These are phyloP conservation scores for Lanmaoa rubissima DNA, from an alignment of 768 basidiomycete species.

Conservation along the genomic window DNA sequence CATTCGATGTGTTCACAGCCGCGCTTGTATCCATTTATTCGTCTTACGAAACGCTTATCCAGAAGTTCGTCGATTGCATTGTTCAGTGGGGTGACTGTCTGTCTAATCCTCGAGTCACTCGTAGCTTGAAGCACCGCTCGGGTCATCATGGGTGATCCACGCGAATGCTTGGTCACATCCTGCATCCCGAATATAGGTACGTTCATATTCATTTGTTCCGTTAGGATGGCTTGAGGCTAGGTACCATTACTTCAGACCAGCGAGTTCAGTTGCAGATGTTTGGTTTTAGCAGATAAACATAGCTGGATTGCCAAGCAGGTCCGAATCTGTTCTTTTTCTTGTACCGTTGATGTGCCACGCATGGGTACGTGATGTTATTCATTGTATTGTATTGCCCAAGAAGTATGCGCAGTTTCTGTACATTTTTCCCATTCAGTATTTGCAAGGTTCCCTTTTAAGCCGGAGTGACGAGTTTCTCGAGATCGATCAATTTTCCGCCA, in stretches of 20 bases:
- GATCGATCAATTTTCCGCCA: conserved; percentile 56
- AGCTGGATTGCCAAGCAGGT: background rate
- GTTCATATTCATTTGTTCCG: background rate
- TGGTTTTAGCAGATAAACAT: background rate
- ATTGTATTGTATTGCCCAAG: background rate
- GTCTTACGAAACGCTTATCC: background rate
- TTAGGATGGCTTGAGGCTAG: background rate
- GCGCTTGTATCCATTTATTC: background rate
- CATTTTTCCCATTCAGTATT: background rate
- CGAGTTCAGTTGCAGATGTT: background rate
- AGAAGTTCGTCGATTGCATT: background rate
- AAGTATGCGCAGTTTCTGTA: background rate
- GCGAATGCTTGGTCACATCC: background rate
- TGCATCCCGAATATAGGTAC: background rate
- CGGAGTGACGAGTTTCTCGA: conserved; percentile 37
- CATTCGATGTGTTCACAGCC: background rate
- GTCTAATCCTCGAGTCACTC: background rate
- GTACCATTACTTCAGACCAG: background rate
- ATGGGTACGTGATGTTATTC: background rate
- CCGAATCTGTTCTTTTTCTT: background rate
- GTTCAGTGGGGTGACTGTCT: background rate
- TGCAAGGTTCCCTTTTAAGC: background rate
- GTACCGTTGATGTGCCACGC: background rate
- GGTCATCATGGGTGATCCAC: background rate
- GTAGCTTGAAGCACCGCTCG: background rate